A percentile compares a stretch with the other conserved stretches of the same genome.
These are phyloP conservation scores for Isoetes engelmannii DNA, from an alignment of 83 land plant species.

Conservation along the genomic window DNA sequence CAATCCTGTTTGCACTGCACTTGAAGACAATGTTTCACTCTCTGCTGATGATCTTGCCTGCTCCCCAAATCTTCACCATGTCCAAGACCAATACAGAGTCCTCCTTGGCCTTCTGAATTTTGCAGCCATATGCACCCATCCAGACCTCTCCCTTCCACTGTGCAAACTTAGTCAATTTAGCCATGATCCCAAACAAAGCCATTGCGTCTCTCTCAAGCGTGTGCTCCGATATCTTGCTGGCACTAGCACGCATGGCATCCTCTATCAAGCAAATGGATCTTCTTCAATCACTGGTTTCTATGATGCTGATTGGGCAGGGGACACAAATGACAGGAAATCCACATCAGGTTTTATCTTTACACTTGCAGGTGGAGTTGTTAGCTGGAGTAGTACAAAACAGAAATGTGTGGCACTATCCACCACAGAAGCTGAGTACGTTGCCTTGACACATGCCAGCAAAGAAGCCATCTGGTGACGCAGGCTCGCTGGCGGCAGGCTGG, in stretches of 20 bases:
- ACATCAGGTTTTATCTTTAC: conserved; percentile 9
- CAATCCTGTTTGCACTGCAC: conserved; percentile 1
- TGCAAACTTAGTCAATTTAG: conserved; percentile 13
- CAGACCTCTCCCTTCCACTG: conserved; percentile 9
- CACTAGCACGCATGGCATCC: conserved; percentile 9
- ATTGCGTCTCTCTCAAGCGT: conserved; percentile 9
- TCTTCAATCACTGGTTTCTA: conserved; percentile 1
- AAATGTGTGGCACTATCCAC: conserved; percentile 16
- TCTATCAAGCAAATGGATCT: background rate
- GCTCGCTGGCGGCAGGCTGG: too few species aligned
- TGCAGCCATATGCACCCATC: conserved; percentile 9
- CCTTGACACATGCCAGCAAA: conserved; percentile 10
- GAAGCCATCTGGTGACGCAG: conserved; percentile 4
- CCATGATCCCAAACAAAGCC: conserved; percentile 5
- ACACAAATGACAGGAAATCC: conserved; percentile 10
- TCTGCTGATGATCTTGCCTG: too few species aligned
- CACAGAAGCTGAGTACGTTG: conserved; percentile 23
- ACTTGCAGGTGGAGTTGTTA: conserved; percentile 8
- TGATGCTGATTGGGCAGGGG: conserved; percentile 31
- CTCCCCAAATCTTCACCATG: background rate
- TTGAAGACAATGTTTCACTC: background rate
- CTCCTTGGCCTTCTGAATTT: conserved; percentile 18
- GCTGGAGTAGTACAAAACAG: conserved; percentile 20
- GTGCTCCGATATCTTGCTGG: conserved; percentile 14
- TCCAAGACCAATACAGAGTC: background rate